Evolutionary conservation across 306 rosid genomes (phyloP).

Genomic region (Gynostemma pentaphyllum): DNA sequence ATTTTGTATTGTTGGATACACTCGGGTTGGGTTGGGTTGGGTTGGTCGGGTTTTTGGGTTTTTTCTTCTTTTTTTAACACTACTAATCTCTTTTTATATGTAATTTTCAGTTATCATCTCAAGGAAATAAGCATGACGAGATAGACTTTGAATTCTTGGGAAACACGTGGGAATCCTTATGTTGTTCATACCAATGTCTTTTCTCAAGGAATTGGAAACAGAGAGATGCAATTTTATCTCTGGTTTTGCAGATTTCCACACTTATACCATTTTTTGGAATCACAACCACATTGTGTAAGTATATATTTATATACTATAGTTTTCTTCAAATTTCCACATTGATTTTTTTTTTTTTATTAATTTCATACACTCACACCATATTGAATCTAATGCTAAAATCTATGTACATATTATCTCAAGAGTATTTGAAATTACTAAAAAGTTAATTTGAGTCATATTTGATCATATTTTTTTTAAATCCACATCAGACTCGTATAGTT

Average conservation of each 20-base stretch:
- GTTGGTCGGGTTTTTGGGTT: too few relatives aligned
- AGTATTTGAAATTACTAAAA: too few relatives aligned
- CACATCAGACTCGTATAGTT: too few relatives aligned
- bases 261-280: conserved; percentile 55
- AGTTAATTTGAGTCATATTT: too few relatives aligned
- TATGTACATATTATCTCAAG: too few relatives aligned
- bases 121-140: conserved; percentile 27
- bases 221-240: conserved; percentile 54
- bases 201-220: conserved; percentile 50
- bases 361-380: too few relatives aligned
- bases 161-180: conserved; percentile 59
- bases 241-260: conserved; percentile 65
- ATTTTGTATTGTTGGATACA: too few relatives aligned
- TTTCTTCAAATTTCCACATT: not conserved
- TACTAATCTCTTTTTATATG: not conserved
- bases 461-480: too few relatives aligned
- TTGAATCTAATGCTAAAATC: too few relatives aligned
- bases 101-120: conserved; percentile 5
- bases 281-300: conserved; percentile 41
- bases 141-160: conserved; percentile 70
- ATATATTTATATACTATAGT: not conserved
- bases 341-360: not conserved
- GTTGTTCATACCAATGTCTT: conserved; percentile 51
- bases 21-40: too few relatives aligned
- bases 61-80: too few relatives aligned